phyloP scores from a whole-genome alignment of 1,139 yeast genomes.

The Martiniozyma asiatica region DNA sequence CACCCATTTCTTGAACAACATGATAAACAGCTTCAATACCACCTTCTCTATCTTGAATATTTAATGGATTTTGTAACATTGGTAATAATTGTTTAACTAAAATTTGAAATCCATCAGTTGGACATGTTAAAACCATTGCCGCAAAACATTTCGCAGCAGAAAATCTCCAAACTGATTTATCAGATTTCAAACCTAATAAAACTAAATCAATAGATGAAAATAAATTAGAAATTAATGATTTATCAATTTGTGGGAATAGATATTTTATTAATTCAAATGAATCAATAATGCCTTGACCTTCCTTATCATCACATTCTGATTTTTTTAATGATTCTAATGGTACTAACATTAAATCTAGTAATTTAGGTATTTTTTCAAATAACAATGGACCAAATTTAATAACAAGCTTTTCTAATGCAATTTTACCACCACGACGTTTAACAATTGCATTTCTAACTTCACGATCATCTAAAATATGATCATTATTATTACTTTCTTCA shows the following conservation, averaged over 20 bases:
- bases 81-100: conserved; percentile 74
- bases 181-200: conserved; percentile 53
- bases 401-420: conserved; percentile 51
- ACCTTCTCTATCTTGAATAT: conserved; percentile 75
- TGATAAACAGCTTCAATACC: conserved; percentile 88
- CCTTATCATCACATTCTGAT: conserved; percentile 27
- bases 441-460: conserved; percentile 58
- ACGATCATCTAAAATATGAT: conserved; percentile 7
- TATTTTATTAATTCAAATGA: conserved; percentile 76
- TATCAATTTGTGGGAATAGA: conserved; percentile 50
- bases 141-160: conserved; percentile 89
- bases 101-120: conserved; percentile 65
- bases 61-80: conserved; percentile 69
- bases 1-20: conserved; percentile 74
- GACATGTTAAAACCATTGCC: conserved; percentile 61
- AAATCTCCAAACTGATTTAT: conserved; percentile 72
- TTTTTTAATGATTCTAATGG: conserved; percentile 35
- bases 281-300: conserved; percentile 80
- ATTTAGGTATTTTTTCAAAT: conserved; percentile 55
- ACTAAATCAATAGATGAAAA: conserved; percentile 36
- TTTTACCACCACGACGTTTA: conserved; percentile 74
- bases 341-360: conserved; percentile 55
- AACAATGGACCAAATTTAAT: conserved; percentile 39
- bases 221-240: conserved; percentile 37
- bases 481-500: conserved; percentile 26